Evolutionary conservation across 805 yeast genomes (phyloP).

Genomic region (Wickerhamomyces kurtzmanii): DNA sequence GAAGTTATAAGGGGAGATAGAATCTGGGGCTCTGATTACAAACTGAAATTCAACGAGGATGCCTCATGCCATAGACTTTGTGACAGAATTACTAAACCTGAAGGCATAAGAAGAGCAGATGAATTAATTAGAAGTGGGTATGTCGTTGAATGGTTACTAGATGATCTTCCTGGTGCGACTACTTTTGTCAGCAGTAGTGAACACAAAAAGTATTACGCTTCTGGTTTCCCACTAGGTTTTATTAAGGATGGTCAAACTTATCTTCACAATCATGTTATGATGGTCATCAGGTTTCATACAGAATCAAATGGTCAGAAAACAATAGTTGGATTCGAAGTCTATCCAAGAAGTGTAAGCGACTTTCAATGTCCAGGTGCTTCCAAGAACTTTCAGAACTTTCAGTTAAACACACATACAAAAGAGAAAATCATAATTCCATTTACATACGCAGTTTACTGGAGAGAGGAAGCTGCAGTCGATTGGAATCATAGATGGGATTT

Average conservation of each 20-base stretch:
- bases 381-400: slow-evolving; percentile 46
- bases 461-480: slow-evolving; percentile 61
- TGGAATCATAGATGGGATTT: slow-evolving; percentile 69
- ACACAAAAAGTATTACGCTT: slow-evolving; percentile 62
- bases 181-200: slow-evolving; percentile 55
- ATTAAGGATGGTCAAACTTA: slow-evolving; percentile 49
- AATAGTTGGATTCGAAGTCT: slow-evolving; percentile 85
- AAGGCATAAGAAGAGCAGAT: slow-evolving; percentile 44
- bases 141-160: slow-evolving; percentile 76
- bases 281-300: slow-evolving; percentile 65
- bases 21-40: slow-evolving; percentile 65
- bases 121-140: slow-evolving; percentile 59
- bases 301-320: slow-evolving; percentile 35
- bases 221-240: slow-evolving; percentile 82
- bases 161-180: slow-evolving; percentile 83
- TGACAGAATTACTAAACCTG: slow-evolving; percentile 45
- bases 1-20: slow-evolving; percentile 78
- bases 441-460: slow-evolving; percentile 83
- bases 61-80: slow-evolving; percentile 59
- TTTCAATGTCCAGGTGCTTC: slow-evolving; percentile 68
- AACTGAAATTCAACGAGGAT: slow-evolving; percentile 55
- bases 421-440: slow-evolving; percentile 49
- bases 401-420: slow-evolving; percentile 32
- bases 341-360: slow-evolving; percentile 70
- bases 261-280: slow-evolving; percentile 71